Evolutionary conservation across 495 filamentous ascomycete genomes (phyloP).

Genomic region (Aspergillus olivimuriae): DNA sequence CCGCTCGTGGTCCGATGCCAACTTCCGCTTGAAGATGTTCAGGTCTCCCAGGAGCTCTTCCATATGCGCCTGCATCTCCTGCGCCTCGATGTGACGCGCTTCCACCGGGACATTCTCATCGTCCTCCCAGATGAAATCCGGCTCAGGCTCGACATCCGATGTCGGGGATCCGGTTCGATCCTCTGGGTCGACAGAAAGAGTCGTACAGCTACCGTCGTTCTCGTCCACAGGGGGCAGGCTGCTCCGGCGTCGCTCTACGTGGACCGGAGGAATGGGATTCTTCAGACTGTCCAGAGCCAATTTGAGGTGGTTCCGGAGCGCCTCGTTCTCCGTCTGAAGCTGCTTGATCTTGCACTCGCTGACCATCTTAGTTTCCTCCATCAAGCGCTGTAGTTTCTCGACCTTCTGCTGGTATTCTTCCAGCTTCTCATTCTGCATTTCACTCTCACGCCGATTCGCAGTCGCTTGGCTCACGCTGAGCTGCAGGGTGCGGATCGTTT

Average conservation of each 20-base stretch:
- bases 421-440: conserved; percentile 62
- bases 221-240: conserved; percentile 34
- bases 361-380: conserved; percentile 86
- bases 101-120: conserved; percentile 21
- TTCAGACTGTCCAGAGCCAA: conserved; percentile 78
- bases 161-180: conserved; percentile 33
- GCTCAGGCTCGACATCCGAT: conserved; percentile 24
- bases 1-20: conserved; percentile 66
- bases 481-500: conserved; percentile 81
- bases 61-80: conserved; percentile 62
- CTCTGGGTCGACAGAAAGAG: conserved; percentile 24
- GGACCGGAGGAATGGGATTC: conserved; percentile 67
- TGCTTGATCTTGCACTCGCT: conserved; percentile 86
- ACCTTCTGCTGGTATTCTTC: conserved; percentile 91
- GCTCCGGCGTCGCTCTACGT: conserved; percentile 28
- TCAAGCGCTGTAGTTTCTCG: conserved; percentile 77
- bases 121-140: conserved; percentile 37
- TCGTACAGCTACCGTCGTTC: conserved; percentile 31
- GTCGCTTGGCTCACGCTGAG: conserved; percentile 55
- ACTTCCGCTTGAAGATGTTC: conserved; percentile 73
- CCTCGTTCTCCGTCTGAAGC: conserved; percentile 83
- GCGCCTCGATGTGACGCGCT: conserved; percentile 31
- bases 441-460: conserved; percentile 41
- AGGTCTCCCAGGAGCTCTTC: conserved; percentile 70
- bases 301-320: conserved; percentile 75